Conservation (phyloP, 345 rosid species). For the Geranium brycei region DNA sequence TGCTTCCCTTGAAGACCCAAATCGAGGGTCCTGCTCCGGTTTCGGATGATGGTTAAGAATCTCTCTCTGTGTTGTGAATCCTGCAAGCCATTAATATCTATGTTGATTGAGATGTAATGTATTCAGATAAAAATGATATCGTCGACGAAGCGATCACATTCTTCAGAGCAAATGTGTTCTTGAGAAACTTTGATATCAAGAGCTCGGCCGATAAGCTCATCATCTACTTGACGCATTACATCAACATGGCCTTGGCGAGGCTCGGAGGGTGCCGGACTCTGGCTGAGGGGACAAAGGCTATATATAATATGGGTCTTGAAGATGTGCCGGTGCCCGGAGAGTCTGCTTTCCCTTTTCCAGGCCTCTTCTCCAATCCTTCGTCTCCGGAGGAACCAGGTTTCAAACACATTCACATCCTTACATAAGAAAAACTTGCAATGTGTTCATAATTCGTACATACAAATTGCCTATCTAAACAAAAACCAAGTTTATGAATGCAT, state of each 20-base stretch:
- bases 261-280: conserved; percentile 88
- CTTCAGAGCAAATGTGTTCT: conserved; percentile 89
- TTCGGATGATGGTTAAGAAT: conserved; percentile 55
- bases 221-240: conserved; percentile 79
- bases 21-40: conserved; percentile 92
- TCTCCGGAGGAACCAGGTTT: conserved; percentile 69
- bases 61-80: neutral
- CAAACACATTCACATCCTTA: conserved; percentile 2
- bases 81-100: too few relatives aligned
- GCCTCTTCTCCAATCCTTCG: conserved; percentile 59
- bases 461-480: too few relatives aligned
- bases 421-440: too few relatives aligned
- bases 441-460: too few relatives aligned
- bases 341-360: conserved; percentile 76
- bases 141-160: conserved; percentile 90
- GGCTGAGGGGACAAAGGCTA: conserved; percentile 94
- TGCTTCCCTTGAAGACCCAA: conserved; percentile 87
- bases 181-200: conserved; percentile 79
- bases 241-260: conserved; percentile 77
- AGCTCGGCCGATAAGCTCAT: conserved; percentile 90
- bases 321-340: conserved; percentile 91
- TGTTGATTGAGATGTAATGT: conserved; percentile 7
- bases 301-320: conserved; percentile 83
- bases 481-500: too few relatives aligned
- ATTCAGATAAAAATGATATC: conserved; percentile 65